Percentiles rank a stretch among this genome's conserved stretches.
Conservation (phyloP, 2,329 filamentous ascomycete genomes). For the Colletotrichum cuscutae region DNA sequence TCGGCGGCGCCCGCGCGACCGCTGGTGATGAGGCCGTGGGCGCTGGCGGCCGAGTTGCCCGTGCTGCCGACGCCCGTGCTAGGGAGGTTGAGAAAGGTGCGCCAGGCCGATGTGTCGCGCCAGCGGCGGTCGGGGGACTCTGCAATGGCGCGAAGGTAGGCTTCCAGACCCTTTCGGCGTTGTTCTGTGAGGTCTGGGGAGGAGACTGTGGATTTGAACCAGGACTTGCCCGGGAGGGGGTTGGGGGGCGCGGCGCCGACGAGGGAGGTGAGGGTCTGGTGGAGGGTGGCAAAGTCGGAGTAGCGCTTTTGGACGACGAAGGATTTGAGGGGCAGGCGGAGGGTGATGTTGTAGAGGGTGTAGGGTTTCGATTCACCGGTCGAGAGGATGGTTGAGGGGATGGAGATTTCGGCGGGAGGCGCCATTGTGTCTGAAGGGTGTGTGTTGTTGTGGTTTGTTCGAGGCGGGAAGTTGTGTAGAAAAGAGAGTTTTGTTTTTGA, state of each 20-base stretch:
- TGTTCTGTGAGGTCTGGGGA: conserved; percentile 76
- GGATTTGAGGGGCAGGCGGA: conserved; percentile 80
- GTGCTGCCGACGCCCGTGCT: conserved; percentile 52
- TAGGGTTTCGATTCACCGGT: conserved; percentile 70
- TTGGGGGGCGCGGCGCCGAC: conserved; percentile 73
- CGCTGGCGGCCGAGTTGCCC: conserved; percentile 58
- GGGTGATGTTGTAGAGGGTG: conserved; percentile 81
- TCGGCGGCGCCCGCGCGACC: conserved; percentile 51
- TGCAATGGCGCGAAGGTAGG: conserved; percentile 78
- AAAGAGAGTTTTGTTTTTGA: not conserved
- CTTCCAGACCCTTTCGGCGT: conserved; percentile 75
- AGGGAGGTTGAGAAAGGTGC: conserved; percentile 78
- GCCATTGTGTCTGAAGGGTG: conserved; percentile 57
- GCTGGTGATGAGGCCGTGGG: conserved; percentile 52
- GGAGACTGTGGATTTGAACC: conserved; percentile 78
- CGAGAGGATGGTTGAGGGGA: conserved; percentile 71
- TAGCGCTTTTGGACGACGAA: conserved; percentile 85
- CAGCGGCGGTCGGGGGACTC: conserved; percentile 79
- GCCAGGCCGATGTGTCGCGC: conserved; percentile 79
- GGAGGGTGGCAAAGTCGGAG: conserved; percentile 78
- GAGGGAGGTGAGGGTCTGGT: conserved; percentile 68
- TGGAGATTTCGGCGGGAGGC: conserved; percentile 73
- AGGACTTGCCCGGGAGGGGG: conserved; percentile 77
- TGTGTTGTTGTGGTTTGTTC: not conserved
- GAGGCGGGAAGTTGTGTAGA: not conserved